These are phyloP conservation scores for Datisca glomerata DNA, from an alignment of 306 rosid species.

Conservation along the genomic window DNA sequence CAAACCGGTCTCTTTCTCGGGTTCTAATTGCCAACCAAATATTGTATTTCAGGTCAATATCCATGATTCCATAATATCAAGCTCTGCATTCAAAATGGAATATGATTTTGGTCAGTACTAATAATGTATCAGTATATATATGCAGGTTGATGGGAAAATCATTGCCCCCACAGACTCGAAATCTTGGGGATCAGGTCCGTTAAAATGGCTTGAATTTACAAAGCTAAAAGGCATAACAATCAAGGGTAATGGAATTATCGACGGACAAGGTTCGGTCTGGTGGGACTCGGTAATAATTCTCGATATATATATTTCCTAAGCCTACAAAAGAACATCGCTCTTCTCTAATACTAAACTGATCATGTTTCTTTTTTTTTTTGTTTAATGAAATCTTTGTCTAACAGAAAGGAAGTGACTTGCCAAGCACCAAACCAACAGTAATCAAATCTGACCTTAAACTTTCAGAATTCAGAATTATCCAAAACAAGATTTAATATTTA, in stretches of 20 bases:
- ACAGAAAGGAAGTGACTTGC: conserved; percentile 55
- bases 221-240: conserved; percentile 65
- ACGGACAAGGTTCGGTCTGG: conserved; percentile 92
- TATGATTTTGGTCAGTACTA: no score
- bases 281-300: no score
- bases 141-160: conserved; percentile 80
- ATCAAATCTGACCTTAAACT: conserved; percentile 23
- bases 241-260: conserved; percentile 70
- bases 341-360: conserved; percentile 24
- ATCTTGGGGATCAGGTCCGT: conserved; percentile 59
- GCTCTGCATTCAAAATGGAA: no score
- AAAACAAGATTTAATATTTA: no score
- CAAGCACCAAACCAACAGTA: conserved; percentile 81
- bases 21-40: conserved; percentile 69
- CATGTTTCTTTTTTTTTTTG: no score
- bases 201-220: conserved; percentile 79
- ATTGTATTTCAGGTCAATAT: conserved; percentile 69
- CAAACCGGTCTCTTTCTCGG: conserved; percentile 82
- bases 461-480: no score
- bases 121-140: not conserved
- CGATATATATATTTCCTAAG: conserved; percentile 36
- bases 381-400: conserved; percentile 61
- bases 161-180: conserved; percentile 64
- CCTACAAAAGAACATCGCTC: conserved; percentile 60
- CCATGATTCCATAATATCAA: no score